Conservation (phyloP, 352 stramenopile genomes). For the Hyaloperonospora arabidopsidis region DNA sequence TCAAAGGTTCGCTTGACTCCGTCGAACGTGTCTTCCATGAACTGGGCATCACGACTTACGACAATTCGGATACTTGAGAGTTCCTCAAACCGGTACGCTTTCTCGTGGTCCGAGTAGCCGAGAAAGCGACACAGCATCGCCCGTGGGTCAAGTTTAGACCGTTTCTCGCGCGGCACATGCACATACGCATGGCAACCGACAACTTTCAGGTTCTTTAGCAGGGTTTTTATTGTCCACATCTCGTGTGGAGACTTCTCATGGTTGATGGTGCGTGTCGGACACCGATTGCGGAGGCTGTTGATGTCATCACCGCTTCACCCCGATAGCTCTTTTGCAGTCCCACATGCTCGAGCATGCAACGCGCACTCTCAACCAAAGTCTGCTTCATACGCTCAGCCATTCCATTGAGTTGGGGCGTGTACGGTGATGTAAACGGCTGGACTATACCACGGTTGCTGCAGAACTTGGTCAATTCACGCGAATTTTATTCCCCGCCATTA, state of each 20-base stretch:
- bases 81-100: too few species aligned
- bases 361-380: background rate
- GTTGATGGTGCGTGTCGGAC: background rate
- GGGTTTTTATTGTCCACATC: background rate
- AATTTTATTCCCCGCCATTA: background rate
- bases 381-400: background rate
- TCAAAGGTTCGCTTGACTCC: background rate
- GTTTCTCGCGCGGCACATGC: too few species aligned
- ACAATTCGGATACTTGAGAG: background rate
- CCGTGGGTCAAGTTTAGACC: constrained; percentile 1
- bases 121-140: constrained; percentile 5
- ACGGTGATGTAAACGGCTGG: background rate
- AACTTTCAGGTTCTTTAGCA: background rate
- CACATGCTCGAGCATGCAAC: constrained; percentile 1
- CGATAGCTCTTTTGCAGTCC: background rate
- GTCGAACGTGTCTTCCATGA: background rate
- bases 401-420: background rate
- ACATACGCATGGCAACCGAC: constrained; percentile 6
- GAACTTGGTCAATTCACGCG: background rate
- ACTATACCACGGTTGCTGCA: background rate
- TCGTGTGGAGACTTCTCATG: background rate
- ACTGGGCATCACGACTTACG: constrained; percentile 1
- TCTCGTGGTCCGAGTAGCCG: constrained; percentile 8
- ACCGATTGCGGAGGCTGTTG: too few species aligned
- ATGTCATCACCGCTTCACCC: background rate